Percentiles rank a stretch among this genome's conserved stretches.
phyloP scores from a whole-genome alignment of 2,329 filamentous ascomycete genomes.

The Dactylellina cionopaga region DNA sequence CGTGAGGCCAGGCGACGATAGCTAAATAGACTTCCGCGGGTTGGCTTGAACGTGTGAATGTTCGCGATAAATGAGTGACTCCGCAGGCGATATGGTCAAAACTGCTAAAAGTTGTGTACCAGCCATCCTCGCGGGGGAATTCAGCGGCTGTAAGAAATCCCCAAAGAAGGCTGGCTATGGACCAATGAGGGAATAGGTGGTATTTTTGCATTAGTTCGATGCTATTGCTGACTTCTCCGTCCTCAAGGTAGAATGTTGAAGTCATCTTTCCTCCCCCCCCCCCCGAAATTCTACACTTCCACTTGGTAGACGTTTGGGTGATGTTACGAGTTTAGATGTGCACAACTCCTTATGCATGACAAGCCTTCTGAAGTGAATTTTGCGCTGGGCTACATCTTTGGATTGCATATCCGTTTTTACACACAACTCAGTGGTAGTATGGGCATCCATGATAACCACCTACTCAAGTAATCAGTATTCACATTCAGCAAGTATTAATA shows the following conservation, averaged over 20 bases:
- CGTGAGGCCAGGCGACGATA: background rate
- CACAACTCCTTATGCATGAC: too few relatives aligned
- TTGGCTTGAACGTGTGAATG: background rate
- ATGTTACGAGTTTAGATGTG: too few relatives aligned
- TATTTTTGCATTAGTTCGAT: background rate
- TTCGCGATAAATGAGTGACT: background rate
- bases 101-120: background rate
- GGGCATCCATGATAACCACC: too few relatives aligned
- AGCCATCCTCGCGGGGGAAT: background rate
- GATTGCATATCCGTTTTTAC: too few relatives aligned
- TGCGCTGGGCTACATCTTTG: too few relatives aligned
- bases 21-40: background rate
- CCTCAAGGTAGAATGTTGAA: slow-evolving; percentile 5
- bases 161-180: too few relatives aligned
- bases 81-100: background rate
- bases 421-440: too few relatives aligned
- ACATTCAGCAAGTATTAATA: too few relatives aligned
- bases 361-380: too few relatives aligned
- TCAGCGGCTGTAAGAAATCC: background rate
- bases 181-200: background rate
- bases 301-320: too few relatives aligned
- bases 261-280: slow-evolving; percentile 10
- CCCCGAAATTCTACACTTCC: background rate
- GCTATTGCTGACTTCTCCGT: background rate
- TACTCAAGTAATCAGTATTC: too few relatives aligned